Evolutionary conservation across 805 yeast genomes (phyloP), one percentile per base, ranked within the genome.

Genomic region (Nakazawaea molendinolei): DNA sequence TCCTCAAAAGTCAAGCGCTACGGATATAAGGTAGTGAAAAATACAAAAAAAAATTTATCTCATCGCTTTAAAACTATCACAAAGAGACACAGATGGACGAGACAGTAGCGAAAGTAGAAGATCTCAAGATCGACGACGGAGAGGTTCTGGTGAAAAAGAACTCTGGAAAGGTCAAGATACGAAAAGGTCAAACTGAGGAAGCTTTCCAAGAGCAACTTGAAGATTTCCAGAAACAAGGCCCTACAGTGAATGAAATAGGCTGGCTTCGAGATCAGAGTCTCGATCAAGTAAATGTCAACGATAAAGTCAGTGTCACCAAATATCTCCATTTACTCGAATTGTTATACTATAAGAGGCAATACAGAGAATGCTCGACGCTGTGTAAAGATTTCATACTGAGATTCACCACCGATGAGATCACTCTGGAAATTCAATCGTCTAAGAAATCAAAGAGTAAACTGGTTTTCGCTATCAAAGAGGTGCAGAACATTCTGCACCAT

Each of bases 141-240:
- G 66, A 63, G 43, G 71, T 70, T 2, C 42, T 58, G 3, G 72
- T 70, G 4, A 53, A 58, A 23, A 69, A 63, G 39, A 60, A 70
- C 1, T 65, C 73, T 1, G 77, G 77, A 0, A 59, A 65, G 38
- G 50, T 53, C 3, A 69, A 66, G 38, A 53, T 66, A 18, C 68
- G 95, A 28, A 85, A 82, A 47, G 79, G 77, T 0, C 96, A 86
- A 51, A 50, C 80, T 0, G 76, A 74, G 28, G 89, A 78, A 36
- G 82, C 73, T 39, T 86, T 60, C 44, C 57, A 51, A 23, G 49
- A 41, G 7, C 90, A 86, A 53, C 59, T 61, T 42, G 43, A 44
- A 3, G 71, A 67, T 47, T 86, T 75, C 49, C 56, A 55, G 43
- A 32, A 46, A 0, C 51, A 61, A 1, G 94, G 94, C 0, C 92